Base-by-base conservation (phyloP, 306 rosid genomes). In the Lupinus albus region DNA sequence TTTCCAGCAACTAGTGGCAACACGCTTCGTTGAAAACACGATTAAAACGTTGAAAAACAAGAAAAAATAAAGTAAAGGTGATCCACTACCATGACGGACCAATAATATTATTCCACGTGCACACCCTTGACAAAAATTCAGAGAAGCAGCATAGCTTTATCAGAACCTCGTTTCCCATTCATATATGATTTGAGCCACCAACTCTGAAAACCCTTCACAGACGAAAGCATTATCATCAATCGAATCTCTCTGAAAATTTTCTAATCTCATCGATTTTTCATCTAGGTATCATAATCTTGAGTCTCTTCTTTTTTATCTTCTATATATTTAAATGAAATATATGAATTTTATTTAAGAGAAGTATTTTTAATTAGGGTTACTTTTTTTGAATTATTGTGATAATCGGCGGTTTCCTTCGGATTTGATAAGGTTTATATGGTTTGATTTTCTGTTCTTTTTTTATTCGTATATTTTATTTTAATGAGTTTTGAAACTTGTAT, bases 51-150 rank as follows among this genome's bases (percentile, higher is more conserved):
- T 45, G 60, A 57, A 7, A n/a, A 25, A 14, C 0, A 6, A 8
- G 0, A 6, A 13, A 15, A 15, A 7, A 16, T 8, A 12, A 61
- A 12, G 12, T 8, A 2, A 6, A n/a, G 67, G 63, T 39, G 3
- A 61, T 42, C 17, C 11, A 5, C 47, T 12, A 11, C 0, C 7
- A 41, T 47, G 74, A 79, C 72, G 4, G 28, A 14, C 83, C 38
- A 79, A 57, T 42, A 1, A 58, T 0, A 13, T 32, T 14, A 0
- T 2, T 0, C 64, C 83, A 74, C 83, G 83, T 74, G 74, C 70
- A 21, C 0, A 1, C 4, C 25, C 4, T 36, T 64, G 8, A 4
- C 15, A 33, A 50, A 63, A 68, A 7, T 48, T 30, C 60, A 14
- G 4, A 7, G 2, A 0, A 11, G 42, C 62, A 3, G 1, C 0